Base-by-base conservation (phyloP, 441 rosid species). In the Melastoma candidum region DNA sequence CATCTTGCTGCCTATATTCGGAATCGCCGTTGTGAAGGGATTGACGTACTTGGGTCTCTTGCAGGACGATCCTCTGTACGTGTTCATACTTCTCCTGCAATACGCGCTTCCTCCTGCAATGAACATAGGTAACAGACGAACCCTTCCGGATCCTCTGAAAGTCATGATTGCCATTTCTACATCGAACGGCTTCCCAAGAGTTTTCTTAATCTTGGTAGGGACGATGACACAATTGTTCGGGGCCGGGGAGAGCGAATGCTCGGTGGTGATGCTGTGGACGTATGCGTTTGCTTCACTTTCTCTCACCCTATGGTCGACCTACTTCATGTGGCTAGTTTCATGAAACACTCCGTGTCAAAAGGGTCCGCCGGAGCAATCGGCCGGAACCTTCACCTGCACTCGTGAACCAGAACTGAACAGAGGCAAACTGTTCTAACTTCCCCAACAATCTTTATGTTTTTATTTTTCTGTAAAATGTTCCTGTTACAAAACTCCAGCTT, bases 81-180 rank as follows among this genome's bases (percentile, higher is more conserved):
- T 57, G 48, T 85, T 88, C 57, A 71, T 80, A 63, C 84, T 79
- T 27, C 68, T 88, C 57, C 69, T 85, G 51, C 96, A 88, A 13
- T 88, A 60, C 63, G 82, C 81, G 2, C 76, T 85, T 3, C 95
- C 92, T 3, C 96, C 92, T n/a, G 96, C 89, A 2, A 62, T 87
- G 71, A 77, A 56, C 61, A 70, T 84, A 46, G 83, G 95, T 82
- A 49, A 3, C 56, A 44, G 11, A 14, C 9, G 4, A 1, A 29
- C 36, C 36, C 36, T 29, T 29, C 7, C 36, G 36, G 7, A 29
- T 29, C 36, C 7, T 29, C 36, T 29, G 36, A 3, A 7, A 7
- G 36, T 3, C 3, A 29, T 29, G 7, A 3, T 29, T 29, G 3
- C 7, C 7, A 29, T 29, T 29, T 29, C 36, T 17, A 17, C 22